Base-by-base conservation (phyloP, 768 basidiomycete genomes). In the Paxillus rubicundulus region DNA sequence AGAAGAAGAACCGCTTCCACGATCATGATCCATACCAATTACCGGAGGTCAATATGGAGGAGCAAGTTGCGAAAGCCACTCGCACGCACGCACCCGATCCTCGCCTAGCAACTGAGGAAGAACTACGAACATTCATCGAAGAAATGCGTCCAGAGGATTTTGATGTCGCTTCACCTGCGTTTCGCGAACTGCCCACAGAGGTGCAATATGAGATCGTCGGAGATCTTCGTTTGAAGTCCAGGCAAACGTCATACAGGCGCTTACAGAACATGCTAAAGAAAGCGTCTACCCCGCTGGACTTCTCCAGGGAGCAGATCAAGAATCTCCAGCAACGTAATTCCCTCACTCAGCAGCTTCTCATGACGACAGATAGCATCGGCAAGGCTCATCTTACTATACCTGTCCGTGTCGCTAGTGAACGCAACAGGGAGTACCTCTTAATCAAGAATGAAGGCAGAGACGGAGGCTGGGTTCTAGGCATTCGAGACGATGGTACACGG, bases 191-290 rank as follows among this genome's bases (percentile, higher is more conserved):
- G 3, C 95, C 97, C 2, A 96, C 92, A 0, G 95, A 98, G 68
- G 84, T 97, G 18, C 93, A 99, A 61, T 99, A 98, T 70, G 97
- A 99, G 73, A 96, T 99, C 58, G 86, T 98, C 32, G 95, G 96
- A 48, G 97, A 99, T 73, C 76, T 98, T 44, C 84, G 97, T 3
- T 77, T 97, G 51, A 94, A 93, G 69, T 98, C 95, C 1, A 82
- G 97, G 3, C 95, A 98, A 70, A 95, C 92, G 12, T 96, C 92
- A 9, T 88, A 95, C 72, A 85, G 84, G 30, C 89, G 97, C 4
- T 73, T 98, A 41, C 89, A 97, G 62, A 86, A 86, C 50, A 99
- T 99, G 97, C 75, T 96, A 17, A 77, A 75, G 49, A 81, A 78
- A 40, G 80, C 93, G 0, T 76, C 74, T 2, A 96, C 94, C 0